A percentile compares a stretch with the other conserved stretches of the same genome.
phyloP scores from a whole-genome alignment of 2,329 filamentous ascomycete genomes.

The Microsporum canis region DNA sequence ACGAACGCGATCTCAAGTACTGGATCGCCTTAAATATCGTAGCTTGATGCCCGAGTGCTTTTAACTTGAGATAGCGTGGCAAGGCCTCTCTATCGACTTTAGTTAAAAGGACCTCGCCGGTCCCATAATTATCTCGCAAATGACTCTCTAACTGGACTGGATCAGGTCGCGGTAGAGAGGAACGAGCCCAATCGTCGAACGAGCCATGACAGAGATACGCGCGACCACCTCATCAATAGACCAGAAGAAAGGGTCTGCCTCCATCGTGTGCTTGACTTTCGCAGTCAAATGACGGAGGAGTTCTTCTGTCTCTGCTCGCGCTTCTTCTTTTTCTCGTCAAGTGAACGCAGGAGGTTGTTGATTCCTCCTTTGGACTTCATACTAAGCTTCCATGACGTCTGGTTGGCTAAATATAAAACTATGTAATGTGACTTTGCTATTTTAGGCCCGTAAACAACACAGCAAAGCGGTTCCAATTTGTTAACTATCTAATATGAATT shows the following conservation, averaged over 20 bases:
- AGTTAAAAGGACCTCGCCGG: slow-evolving; percentile 53
- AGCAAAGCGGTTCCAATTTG: not conserved
- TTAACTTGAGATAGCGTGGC: slow-evolving; percentile 47
- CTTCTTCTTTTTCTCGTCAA: no score
- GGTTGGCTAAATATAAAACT: no score
- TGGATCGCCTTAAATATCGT: slow-evolving; percentile 49
- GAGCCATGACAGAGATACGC: slow-evolving; percentile 49
- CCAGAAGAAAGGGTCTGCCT: slow-evolving; percentile 65
- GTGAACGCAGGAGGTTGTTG: no score
- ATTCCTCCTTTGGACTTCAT: no score
- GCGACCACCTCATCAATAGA: slow-evolving; percentile 52
- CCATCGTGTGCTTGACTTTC: not conserved
- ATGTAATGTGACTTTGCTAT: no score
- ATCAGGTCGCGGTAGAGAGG: slow-evolving; percentile 29
- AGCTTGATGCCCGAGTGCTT: slow-evolving; percentile 46
- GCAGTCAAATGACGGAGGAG: not conserved
- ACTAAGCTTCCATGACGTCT: no score
- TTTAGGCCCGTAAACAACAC: not conserved
- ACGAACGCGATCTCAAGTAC: slow-evolving; percentile 44
- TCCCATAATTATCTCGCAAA: slow-evolving; percentile 52
- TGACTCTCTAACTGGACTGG: slow-evolving; percentile 41
- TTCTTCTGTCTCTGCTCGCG: not conserved
- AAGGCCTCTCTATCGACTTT: slow-evolving; percentile 41
- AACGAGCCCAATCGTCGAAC: slow-evolving; percentile 34
- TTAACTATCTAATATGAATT: not conserved